Conservation (phyloP, 140 eudicot species). For the Ambrosia hybrid region DNA sequence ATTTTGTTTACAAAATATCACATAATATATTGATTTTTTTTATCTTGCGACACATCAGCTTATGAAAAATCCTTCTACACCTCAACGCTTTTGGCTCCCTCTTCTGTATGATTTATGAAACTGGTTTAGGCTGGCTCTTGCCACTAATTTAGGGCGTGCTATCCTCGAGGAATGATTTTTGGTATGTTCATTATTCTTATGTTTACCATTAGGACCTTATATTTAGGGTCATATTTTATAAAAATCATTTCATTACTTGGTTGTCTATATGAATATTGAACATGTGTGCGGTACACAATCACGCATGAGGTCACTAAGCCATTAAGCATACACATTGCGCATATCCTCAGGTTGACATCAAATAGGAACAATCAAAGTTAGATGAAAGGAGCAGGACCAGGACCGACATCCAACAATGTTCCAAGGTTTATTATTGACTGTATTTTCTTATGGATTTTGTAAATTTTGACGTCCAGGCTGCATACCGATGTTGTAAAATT, state of each 20-base stretch:
- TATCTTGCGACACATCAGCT: conserved; percentile 52
- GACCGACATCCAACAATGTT: not conserved
- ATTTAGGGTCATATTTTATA: too few species aligned
- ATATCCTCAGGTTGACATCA: not conserved
- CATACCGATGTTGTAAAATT: not conserved
- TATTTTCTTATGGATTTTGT: not conserved
- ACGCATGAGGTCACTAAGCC: too few species aligned
- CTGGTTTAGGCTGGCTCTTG: conserved; percentile 91
- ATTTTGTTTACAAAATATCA: not conserved
- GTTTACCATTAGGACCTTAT: not conserved
- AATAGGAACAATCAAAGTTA: not conserved
- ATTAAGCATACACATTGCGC: not conserved
- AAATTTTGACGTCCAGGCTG: not conserved
- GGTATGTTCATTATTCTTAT: conserved; percentile 13
- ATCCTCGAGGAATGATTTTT: conserved; percentile 66
- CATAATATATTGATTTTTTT: conserved; percentile 15
- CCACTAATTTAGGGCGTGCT: too few species aligned
- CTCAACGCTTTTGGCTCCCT: conserved; percentile 94
- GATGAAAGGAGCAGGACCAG: not conserved
- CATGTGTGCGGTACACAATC: not conserved
- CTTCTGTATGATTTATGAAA: conserved; percentile 72
- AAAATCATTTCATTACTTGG: not conserved
- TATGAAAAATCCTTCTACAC: conserved; percentile 94
- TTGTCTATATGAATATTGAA: not conserved
- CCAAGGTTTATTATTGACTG: not conserved